Percentiles rank a stretch among this genome's conserved stretches.
Conservation (phyloP, 1,284 basidiomycete species). For the Boletus sp. region DNA sequence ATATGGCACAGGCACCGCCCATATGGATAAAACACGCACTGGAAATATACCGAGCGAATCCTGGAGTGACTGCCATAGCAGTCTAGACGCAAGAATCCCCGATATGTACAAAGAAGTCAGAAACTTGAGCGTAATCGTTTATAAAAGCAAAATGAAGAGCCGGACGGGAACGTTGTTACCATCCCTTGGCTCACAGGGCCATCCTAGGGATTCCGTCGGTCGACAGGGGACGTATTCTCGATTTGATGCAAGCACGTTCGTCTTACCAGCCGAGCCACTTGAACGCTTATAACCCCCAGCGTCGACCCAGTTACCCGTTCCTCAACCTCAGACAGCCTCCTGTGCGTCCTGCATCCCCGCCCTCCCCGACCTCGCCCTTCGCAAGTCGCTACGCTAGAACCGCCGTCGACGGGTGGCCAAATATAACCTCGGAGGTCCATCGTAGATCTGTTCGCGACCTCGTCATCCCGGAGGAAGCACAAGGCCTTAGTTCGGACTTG, state of each 20-base stretch:
- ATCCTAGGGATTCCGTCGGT: constrained; percentile 8
- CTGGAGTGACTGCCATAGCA: constrained; percentile 7
- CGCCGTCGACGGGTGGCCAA: neutral
- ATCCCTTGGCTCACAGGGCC: constrained; percentile 12
- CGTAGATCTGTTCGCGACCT: constrained; percentile 31
- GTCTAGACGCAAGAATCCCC: constrained; percentile 15
- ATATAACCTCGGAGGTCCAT: constrained; percentile 1
- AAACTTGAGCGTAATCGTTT: constrained; percentile 26
- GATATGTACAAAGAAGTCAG: constrained; percentile 30
- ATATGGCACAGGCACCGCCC: constrained; percentile 13
- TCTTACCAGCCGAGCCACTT: constrained; percentile 23
- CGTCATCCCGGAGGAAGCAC: constrained; percentile 31
- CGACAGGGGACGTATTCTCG: constrained; percentile 3
- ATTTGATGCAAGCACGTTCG: constrained; percentile 37
- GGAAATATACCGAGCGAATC: constrained; percentile 23
- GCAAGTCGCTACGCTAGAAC: constrained; percentile 10
- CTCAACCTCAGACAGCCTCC: constrained; percentile 1
- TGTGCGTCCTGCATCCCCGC: constrained; percentile 3
- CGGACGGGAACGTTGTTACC: constrained; percentile 10
- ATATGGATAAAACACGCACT: constrained; percentile 10
- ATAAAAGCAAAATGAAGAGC: constrained; percentile 29
- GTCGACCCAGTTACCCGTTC: constrained; percentile 15
- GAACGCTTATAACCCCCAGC: constrained; percentile 17
- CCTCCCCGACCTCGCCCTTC: constrained; percentile 23
- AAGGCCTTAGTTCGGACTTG: constrained; percentile 33